Conservation (phyloP, 164 flowering plant species). For the Chimonanthus praecox region DNA sequence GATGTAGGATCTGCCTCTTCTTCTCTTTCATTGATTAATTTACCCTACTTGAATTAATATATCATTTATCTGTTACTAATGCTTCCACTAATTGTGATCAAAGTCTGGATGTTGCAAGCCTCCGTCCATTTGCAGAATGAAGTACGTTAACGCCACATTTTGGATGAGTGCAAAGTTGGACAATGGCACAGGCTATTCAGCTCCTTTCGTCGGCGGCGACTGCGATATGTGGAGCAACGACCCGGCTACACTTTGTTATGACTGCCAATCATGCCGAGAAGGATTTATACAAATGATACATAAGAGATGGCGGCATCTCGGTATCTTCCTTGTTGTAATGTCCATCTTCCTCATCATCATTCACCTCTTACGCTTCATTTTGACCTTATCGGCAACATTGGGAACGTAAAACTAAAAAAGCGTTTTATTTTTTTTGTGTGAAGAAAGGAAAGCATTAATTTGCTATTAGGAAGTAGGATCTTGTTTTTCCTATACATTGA, state of each 20-base stretch:
- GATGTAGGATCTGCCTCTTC: not conserved
- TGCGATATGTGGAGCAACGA: slow-evolving; percentile 38
- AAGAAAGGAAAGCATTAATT: not conserved
- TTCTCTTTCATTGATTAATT: not conserved
- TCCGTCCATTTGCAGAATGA: slow-evolving; percentile 31
- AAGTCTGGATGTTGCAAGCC: slow-evolving; percentile 51
- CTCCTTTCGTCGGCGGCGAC: slow-evolving; percentile 12
- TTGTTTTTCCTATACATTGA: not conserved
- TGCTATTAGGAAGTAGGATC: not conserved
- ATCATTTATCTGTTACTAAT: not conserved
- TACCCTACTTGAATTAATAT: not conserved
- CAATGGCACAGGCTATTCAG: not conserved
- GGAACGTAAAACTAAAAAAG: not conserved
- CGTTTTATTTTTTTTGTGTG: not conserved
- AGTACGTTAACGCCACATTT: slow-evolving; percentile 35
- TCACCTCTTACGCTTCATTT: not conserved
- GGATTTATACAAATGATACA: slow-evolving; percentile 27
- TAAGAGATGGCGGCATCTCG: slow-evolving; percentile 36
- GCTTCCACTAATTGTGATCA: slow-evolving; percentile 1
- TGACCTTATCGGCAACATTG: not conserved
- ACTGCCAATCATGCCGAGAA: slow-evolving; percentile 31
- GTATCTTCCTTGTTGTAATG: slow-evolving; percentile 28
- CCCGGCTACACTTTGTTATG: slow-evolving; percentile 22
- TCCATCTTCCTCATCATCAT: slow-evolving; percentile 18
- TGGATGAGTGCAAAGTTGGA: slow-evolving; percentile 20